Evolutionary conservation across 768 basidiomycete species (phyloP).

Genomic region (Panaeolus cyanescens): DNA sequence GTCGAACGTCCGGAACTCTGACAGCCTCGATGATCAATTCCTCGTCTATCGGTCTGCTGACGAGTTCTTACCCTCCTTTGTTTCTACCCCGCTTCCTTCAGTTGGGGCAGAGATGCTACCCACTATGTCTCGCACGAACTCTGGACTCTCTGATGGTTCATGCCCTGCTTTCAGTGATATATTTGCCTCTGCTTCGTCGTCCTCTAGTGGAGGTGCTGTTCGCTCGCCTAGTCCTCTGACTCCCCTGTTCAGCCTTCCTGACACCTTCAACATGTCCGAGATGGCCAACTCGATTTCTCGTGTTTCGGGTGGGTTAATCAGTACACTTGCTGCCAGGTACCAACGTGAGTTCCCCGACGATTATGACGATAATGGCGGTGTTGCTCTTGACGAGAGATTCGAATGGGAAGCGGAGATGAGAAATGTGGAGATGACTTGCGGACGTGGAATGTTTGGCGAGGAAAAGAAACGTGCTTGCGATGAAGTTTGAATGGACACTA

Average conservation of each 20-base stretch:
- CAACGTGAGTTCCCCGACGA: neutral
- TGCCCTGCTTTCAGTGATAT: slow-evolving; percentile 11
- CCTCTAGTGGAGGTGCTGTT: neutral
- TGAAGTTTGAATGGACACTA: neutral
- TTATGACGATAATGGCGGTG: slow-evolving; percentile 11
- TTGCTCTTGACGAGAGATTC: slow-evolving; percentile 9
- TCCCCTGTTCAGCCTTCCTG: neutral
- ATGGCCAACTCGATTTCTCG: slow-evolving; percentile 8
- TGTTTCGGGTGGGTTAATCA: slow-evolving; percentile 4
- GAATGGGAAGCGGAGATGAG: slow-evolving; percentile 15
- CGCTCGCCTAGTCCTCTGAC: neutral
- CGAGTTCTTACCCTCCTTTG: slow-evolving; percentile 4
- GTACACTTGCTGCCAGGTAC: slow-evolving; percentile 1
- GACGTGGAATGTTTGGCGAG: neutral
- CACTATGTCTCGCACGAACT: slow-evolving; percentile 1
- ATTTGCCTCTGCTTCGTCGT: slow-evolving; percentile 6
- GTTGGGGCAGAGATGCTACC: neutral
- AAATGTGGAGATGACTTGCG: slow-evolving; percentile 5
- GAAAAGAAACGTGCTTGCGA: neutral
- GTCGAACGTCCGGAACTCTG: neutral
- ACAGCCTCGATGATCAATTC: neutral
- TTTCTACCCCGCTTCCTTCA: slow-evolving; percentile 5
- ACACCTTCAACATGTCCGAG: slow-evolving; percentile 6
- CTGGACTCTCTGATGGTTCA: neutral
- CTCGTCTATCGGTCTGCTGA: slow-evolving; percentile 5